These are phyloP conservation scores for Schizothecium vesticola DNA, from an alignment of 495 filamentous ascomycete species.

Conservation along the genomic window DNA sequence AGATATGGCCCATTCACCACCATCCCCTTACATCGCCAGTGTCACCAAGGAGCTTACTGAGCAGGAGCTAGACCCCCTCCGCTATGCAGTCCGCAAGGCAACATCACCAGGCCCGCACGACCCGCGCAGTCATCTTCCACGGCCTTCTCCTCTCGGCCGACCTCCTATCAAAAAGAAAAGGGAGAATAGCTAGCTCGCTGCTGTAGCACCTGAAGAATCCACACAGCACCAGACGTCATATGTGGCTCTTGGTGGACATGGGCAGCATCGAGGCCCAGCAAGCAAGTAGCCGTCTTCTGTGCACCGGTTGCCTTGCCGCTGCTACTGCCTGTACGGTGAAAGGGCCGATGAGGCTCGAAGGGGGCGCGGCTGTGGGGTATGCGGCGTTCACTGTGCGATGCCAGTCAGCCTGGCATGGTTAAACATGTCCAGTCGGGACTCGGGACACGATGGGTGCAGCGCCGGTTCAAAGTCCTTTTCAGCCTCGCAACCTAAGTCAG, in stretches of 20 bases:
- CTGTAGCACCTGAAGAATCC: not conserved
- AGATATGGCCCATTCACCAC: not conserved
- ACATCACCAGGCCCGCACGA: no score
- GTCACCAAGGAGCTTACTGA: not conserved
- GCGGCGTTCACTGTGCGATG: not conserved
- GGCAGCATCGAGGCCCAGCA: not conserved
- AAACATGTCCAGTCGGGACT: not conserved
- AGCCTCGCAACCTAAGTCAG: not conserved
- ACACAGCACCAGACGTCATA: not conserved
- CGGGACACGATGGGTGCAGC: not conserved
- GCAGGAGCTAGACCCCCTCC: not conserved
- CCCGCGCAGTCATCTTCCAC: not conserved
- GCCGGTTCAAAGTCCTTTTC: not conserved
- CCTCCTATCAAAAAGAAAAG: not conserved
- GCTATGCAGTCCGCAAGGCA: not conserved
- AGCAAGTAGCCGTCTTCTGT: not conserved
- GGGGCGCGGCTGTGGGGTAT: not conserved
- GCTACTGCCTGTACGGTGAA: not conserved
- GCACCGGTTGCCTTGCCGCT: not conserved
- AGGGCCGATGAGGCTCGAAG: constrained; percentile 8
- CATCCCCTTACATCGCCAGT: not conserved
- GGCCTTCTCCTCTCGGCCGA: not conserved
- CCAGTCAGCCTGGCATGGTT: not conserved
- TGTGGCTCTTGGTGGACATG: not conserved
- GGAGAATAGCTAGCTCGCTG: not conserved